Evolutionary conservation across 495 filamentous ascomycete genomes (phyloP), one percentile per base, ranked within the genome.

Genomic region (Neurospora sp.): DNA sequence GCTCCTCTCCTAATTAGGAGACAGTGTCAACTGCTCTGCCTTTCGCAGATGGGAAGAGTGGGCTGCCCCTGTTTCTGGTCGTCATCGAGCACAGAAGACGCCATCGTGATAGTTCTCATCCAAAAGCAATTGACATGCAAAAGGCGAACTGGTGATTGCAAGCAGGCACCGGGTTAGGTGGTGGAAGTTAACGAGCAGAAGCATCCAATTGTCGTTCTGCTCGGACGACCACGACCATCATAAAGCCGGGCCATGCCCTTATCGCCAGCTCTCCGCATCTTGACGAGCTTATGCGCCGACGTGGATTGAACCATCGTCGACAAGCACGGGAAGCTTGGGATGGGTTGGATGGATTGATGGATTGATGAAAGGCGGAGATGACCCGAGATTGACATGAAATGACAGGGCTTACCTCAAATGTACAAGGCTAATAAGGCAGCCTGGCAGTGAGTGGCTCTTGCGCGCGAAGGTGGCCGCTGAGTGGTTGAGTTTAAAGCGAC

Each of bases 401-500:
- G 27, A 35, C 53, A 35, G 53, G 27, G 53, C 53, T 65, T 65
- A 65, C 53, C 53, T 65, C 14, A 14, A 14, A 65, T 65, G 48
- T 65, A 35, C 53, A 35, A 65, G 53, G 53, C 53, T 65, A 65
- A 65, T 65, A 65, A 65, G 53, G 53, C 53, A 65, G 53, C 53
- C 53, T 65, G 53, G 27, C 53, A 65, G 53, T 35, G 53, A 59
- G 48, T 65, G 53, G 53, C 53, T 65, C 53, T 65, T 65, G 53
- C 53, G 53, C 53, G 41, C 40, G n/a, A 69, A 16, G 68, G 31
- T 69, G 31, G 39, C n/a, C 16, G 68, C 40, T 73, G 72, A 59
- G 18, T 73, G 68, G 72, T 69, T 45, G 68, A 44, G 42, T 48
- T 65, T 65, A 65, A 65, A 65, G 53, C 53, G 14, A 65, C 53